Percentiles rank a stretch among this genome's conserved stretches.
These are phyloP conservation scores for Colletotrichum cereale DNA, from an alignment of 2,329 filamentous ascomycete genomes.

Conservation along the genomic window DNA sequence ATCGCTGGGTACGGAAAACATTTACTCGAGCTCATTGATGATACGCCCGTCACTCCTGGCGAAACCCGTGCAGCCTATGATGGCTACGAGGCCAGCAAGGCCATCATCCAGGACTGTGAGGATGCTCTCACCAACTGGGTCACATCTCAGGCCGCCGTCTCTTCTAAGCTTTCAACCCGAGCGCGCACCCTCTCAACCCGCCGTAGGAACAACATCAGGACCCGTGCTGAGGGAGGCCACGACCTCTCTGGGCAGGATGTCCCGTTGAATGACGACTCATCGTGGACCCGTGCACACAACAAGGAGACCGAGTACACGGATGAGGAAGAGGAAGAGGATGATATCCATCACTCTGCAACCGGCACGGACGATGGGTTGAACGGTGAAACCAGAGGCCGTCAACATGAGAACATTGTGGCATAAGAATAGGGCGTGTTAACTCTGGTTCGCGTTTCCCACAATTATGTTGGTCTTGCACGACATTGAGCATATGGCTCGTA, in stretches of 20 bases:
- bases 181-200: slow-evolving; percentile 90
- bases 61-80: slow-evolving; percentile 97
- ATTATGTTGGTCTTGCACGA: neutral
- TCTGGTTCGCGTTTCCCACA: neutral
- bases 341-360: slow-evolving; percentile 62
- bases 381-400: slow-evolving; percentile 68
- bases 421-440: slow-evolving; percentile 45
- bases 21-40: slow-evolving; percentile 95
- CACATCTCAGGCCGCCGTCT: slow-evolving; percentile 87
- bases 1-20: slow-evolving; percentile 99
- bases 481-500: slow-evolving; percentile 3
- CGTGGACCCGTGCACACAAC: slow-evolving; percentile 83
- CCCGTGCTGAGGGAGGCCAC: slow-evolving; percentile 74
- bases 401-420: slow-evolving; percentile 63
- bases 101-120: slow-evolving; percentile 99
- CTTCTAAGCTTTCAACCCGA: slow-evolving; percentile 86
- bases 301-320: slow-evolving; percentile 69
- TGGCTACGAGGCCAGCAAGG: slow-evolving; percentile 98
- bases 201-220: slow-evolving; percentile 78
- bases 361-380: slow-evolving; percentile 66
- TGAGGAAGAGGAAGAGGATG: slow-evolving; percentile 74
- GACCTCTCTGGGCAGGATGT: slow-evolving; percentile 88
- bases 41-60: slow-evolving; percentile 95
- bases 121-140: slow-evolving; percentile 98
- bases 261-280: slow-evolving; percentile 81